phyloP scores from a whole-genome alignment of 2,329 filamentous ascomycete genomes.

The Cordyceps fumosorosea region DNA sequence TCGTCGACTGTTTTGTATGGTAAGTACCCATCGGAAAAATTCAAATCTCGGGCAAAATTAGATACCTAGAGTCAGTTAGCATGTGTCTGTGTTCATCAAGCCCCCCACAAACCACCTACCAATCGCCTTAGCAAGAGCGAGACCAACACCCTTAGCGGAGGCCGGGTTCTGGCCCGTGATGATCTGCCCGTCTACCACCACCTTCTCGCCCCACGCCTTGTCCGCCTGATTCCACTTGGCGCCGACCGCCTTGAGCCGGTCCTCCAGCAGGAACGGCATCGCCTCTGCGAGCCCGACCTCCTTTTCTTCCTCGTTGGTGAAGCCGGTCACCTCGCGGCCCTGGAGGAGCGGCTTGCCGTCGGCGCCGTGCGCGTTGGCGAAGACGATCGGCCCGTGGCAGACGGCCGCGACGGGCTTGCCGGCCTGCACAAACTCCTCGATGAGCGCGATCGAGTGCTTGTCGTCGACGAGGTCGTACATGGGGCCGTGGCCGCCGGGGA shows the following conservation, averaged over 20 bases:
- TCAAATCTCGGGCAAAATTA: too few species aligned
- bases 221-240: constrained; percentile 51
- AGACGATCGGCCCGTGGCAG: constrained; percentile 61
- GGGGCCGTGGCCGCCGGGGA: constrained; percentile 53
- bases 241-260: constrained; percentile 43
- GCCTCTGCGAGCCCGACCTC: constrained; percentile 41
- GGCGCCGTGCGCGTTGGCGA: constrained; percentile 47
- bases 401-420: constrained; percentile 60
- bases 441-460: constrained; percentile 49
- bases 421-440: constrained; percentile 53
- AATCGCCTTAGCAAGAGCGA: constrained; percentile 44
- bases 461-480: constrained; percentile 62
- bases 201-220: constrained; percentile 42
- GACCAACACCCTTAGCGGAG: constrained; percentile 43
- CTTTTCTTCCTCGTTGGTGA: constrained; percentile 51
- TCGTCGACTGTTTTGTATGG: too few species aligned
- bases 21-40: too few species aligned
- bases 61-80: too few species aligned
- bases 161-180: constrained; percentile 55
- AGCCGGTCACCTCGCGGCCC: constrained; percentile 54
- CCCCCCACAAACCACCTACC: constrained; percentile 14
- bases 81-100: too few species aligned
- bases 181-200: constrained; percentile 44
- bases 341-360: constrained; percentile 48
- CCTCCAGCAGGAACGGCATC: constrained; percentile 55